Evolutionary conservation across 495 filamentous ascomycete genomes (phyloP), one percentile per base, ranked within the genome.

Genomic region (Trichocladium antarcticum): DNA sequence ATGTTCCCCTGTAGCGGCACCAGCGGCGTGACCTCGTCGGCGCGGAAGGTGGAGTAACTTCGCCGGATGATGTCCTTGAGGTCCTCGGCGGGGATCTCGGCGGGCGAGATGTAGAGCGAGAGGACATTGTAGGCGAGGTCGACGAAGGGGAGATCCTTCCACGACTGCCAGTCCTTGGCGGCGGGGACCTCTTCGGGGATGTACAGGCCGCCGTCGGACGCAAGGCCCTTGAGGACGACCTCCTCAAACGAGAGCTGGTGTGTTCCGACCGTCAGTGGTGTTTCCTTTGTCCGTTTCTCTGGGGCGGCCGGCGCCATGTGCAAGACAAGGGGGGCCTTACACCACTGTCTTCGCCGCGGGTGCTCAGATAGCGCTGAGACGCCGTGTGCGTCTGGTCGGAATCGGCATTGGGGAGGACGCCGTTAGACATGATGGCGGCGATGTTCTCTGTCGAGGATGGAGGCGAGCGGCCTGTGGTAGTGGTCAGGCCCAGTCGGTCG

Each of bases 221-320:
- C 89, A 29, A 97, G 80, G 21, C 90, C 90, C 64, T 96, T 92
- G 50, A 97, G 69, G 22, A 95, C 89, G 32, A 87, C 87, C 20
- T 82, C 76, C 66, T 95, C 89, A 63, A 97, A 97, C 39, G 89
- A 87, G 51, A 92, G 74, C 87, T 95, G 44, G 38, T 15, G 20
- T 32, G 7, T 29, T 40, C 19, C 40, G 20, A 16, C 24, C 6
- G 44, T 57, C 37, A 51, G 39, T 19, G 45, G 6, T 28, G 14
- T 6, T 2, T 3, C 29, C 1, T 14, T 38, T 15, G 29, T 24
- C n/a, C 21, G 20, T 8, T 8, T 20, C 43, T 14, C 34, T 16
- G 19, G 9, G 11, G 27, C 46, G 8, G 9, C 21, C 6, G 19
- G 22, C 32, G 21, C 2, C 11, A 2, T 1, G 21, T 16, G 20